A percentile compares a stretch with the other conserved stretches of the same genome.
These are phyloP conservation scores for Alternaria consortialis DNA, from an alignment of 2,329 filamentous ascomycete genomes.

Conservation along the genomic window DNA sequence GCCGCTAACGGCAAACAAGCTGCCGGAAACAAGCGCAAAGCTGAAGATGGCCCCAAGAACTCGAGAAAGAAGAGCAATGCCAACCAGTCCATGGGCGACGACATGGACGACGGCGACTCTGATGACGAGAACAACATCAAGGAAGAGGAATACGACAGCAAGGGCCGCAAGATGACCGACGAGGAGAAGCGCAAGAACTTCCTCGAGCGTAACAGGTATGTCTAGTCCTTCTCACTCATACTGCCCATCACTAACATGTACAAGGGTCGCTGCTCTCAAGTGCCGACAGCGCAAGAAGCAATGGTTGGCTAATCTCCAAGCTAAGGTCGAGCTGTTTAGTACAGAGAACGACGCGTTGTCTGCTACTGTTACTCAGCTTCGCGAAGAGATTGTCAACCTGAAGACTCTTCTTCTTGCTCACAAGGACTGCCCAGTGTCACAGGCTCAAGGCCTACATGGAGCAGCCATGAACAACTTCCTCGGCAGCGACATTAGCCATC, in stretches of 20 bases:
- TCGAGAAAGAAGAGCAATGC: slow-evolving; percentile 73
- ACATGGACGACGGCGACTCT: slow-evolving; percentile 56
- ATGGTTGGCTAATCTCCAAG: slow-evolving; percentile 93
- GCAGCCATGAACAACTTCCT: slow-evolving; percentile 61
- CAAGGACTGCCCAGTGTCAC: slow-evolving; percentile 93
- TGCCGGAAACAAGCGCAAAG: slow-evolving; percentile 71
- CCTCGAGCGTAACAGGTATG: slow-evolving; percentile 91
- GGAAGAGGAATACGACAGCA: slow-evolving; percentile 53
- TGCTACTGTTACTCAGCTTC: slow-evolving; percentile 80
- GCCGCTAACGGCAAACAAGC: slow-evolving; percentile 47
- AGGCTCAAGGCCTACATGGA: slow-evolving; percentile 76
- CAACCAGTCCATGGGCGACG: slow-evolving; percentile 60
- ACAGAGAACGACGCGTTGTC: slow-evolving; percentile 90
- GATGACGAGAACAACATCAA: slow-evolving; percentile 52
- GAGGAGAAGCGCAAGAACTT: slow-evolving; percentile 99
- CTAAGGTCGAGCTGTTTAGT: slow-evolving; percentile 92
- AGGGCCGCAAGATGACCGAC: slow-evolving; percentile 90
- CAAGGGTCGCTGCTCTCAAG: slow-evolving; percentile 91
- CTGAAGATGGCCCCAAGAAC: slow-evolving; percentile 74
- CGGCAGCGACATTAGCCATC: slow-evolving; percentile 55
- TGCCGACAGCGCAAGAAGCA: slow-evolving; percentile 99
- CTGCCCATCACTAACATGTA: slow-evolving; percentile 29
- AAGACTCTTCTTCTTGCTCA: slow-evolving; percentile 93
- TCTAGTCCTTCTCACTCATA: slow-evolving; percentile 29
- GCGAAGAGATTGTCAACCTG: slow-evolving; percentile 93